Conservation (phyloP, 805 yeast genomes). For the Kodamaea neixiangensis region DNA sequence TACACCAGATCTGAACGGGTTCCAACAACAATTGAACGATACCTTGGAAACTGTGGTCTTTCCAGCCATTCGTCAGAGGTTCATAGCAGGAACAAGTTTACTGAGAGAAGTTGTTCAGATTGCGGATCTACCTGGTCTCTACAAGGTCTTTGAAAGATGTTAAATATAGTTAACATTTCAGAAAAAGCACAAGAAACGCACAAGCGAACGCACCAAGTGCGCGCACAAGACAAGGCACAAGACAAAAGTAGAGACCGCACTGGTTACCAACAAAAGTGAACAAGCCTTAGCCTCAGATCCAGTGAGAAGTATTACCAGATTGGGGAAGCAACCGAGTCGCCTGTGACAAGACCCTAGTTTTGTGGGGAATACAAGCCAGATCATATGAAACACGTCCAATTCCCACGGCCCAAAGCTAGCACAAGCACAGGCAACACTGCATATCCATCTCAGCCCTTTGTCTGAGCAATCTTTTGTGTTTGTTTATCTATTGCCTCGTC, state of each 20-base stretch:
- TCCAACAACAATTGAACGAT: slow-evolving; percentile 20
- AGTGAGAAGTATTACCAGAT: no score
- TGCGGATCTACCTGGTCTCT: slow-evolving; percentile 89
- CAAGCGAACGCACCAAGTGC: neutral
- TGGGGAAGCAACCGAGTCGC: no score
- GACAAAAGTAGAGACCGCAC: no score
- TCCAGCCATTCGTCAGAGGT: slow-evolving; percentile 61
- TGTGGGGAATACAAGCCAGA: no score
- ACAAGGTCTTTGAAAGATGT: slow-evolving; percentile 91
- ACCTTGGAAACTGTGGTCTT: slow-evolving; percentile 60
- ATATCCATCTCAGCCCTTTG: neutral
- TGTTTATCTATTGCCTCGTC: slow-evolving; percentile 5
- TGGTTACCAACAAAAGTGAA: neutral
- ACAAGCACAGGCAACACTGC: neutral
- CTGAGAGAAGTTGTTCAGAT: slow-evolving; percentile 68
- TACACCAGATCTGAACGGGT: neutral
- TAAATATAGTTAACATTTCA: slow-evolving; percentile 28
- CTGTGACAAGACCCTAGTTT: no score
- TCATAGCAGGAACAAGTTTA: slow-evolving; percentile 62
- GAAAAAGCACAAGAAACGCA: neutral
- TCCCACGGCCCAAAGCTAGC: neutral
- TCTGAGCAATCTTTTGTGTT: neutral
- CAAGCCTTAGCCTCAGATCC: no score
- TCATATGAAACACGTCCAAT: no score
- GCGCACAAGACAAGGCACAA: no score